Percentiles rank a stretch among this genome's conserved stretches.
phyloP scores from a whole-genome alignment of 2,329 filamentous ascomycete genomes.

The Xylariales sp. region DNA sequence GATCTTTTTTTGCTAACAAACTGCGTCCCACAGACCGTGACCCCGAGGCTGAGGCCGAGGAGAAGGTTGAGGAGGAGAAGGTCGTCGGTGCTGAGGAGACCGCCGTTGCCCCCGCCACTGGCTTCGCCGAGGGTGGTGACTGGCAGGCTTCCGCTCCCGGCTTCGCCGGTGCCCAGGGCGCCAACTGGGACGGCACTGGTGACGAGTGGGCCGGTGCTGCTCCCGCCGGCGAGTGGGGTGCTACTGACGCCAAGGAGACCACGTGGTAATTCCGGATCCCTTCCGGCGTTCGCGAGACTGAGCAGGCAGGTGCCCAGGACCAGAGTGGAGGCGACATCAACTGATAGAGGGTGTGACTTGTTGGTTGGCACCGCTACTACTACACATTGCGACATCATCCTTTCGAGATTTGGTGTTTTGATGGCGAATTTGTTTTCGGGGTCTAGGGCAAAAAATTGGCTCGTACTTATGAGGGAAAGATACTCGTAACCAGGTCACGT shows the following conservation, averaged over 20 bases:
- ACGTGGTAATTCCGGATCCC: constrained; percentile 22
- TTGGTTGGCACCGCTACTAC: constrained; percentile 7
- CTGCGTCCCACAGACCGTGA: constrained; percentile 67
- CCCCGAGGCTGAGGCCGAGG: constrained; percentile 98
- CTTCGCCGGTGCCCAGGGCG: constrained; percentile 58
- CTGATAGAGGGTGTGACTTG: not conserved
- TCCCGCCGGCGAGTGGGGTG: constrained; percentile 68
- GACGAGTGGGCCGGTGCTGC: constrained; percentile 60
- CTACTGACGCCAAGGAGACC: constrained; percentile 42
- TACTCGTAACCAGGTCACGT: constrained; percentile 58
- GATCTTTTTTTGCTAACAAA: constrained; percentile 9
- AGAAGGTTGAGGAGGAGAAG: constrained; percentile 95
- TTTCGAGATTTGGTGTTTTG: constrained; percentile 25
- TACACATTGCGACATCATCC: constrained; percentile 13
- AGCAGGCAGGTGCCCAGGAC: not conserved
- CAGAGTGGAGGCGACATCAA: constrained; percentile 2
- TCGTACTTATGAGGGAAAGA: constrained; percentile 99
- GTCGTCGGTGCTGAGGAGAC: constrained; percentile 79
- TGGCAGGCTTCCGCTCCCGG: constrained; percentile 79
- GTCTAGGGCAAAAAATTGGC: constrained; percentile 55
- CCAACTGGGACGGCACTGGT: constrained; percentile 52
- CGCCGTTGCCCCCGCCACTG: constrained; percentile 73
- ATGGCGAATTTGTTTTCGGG: constrained; percentile 22
- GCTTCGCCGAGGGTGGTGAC: constrained; percentile 66
- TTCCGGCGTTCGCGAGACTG: not conserved